Conservation (phyloP, 1,284 basidiomycete species). For the Cryptococcus sp. region DNA sequence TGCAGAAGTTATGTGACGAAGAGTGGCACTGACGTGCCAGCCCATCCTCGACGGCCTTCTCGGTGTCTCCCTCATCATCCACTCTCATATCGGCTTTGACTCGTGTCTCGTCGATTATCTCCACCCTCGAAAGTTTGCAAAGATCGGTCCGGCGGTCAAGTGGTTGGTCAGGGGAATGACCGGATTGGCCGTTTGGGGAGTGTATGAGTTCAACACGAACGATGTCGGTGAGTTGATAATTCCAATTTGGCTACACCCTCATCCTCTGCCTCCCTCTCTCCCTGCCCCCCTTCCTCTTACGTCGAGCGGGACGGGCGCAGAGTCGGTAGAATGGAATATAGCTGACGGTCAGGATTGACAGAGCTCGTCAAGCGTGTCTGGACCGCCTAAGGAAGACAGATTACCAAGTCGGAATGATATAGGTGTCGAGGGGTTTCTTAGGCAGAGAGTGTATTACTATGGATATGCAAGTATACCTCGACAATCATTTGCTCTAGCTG, state of each 20-base stretch:
- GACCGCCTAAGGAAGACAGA: slow-evolving; percentile 51
- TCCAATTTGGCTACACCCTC: too few species aligned
- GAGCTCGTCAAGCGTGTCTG: slow-evolving; percentile 63
- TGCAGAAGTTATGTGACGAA: too few species aligned
- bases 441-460: background rate
- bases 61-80: slow-evolving; percentile 79
- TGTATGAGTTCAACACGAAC: slow-evolving; percentile 97
- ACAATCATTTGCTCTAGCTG: too few species aligned
- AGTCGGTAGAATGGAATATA: background rate
- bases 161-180: slow-evolving; percentile 78
- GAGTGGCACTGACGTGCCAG: slow-evolving; percentile 27
- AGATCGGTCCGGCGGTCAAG: slow-evolving; percentile 60
- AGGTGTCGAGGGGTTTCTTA: background rate
- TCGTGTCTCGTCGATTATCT: slow-evolving; percentile 77
- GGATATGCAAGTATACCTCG: background rate
- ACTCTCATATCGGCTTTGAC: slow-evolving; percentile 86
- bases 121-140: slow-evolving; percentile 86
- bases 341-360: slow-evolving; percentile 55
- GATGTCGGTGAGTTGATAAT: slow-evolving; percentile 72
- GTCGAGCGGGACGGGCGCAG: too few species aligned
- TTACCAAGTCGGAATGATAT: background rate
- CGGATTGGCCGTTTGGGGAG: slow-evolving; percentile 76
- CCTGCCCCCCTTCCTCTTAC: too few species aligned
- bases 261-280: background rate
- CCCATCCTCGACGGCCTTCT: slow-evolving; percentile 84